Conservation (phyloP, 352 stramenopile genomes). For the Thraustotheca clavata region DNA sequence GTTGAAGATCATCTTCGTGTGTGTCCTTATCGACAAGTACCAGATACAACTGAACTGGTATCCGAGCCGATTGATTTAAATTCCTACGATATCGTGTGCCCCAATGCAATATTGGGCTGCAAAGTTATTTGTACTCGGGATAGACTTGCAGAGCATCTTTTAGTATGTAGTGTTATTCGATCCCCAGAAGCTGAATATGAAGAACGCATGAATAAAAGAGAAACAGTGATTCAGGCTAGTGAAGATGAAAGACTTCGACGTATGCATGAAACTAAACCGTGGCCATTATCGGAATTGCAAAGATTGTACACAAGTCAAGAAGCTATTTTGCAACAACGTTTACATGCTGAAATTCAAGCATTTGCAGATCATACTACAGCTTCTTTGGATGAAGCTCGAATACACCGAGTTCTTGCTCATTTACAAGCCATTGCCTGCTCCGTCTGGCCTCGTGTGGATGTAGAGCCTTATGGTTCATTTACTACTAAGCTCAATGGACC, state of each 20-base stretch:
- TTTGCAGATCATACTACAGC: constrained; percentile 45
- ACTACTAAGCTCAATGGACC: constrained; percentile 51
- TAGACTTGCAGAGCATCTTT: constrained; percentile 53
- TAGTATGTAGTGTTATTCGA: constrained; percentile 54
- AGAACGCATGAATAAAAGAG: constrained; percentile 53
- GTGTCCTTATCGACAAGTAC: constrained; percentile 68
- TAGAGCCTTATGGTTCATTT: constrained; percentile 72
- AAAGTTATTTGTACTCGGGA: constrained; percentile 70
- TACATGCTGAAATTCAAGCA: constrained; percentile 68
- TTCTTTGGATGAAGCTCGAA: constrained; percentile 21
- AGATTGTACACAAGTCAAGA: constrained; percentile 76
- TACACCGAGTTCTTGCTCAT: constrained; percentile 36
- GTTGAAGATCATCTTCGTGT: constrained; percentile 54
- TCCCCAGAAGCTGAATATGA: constrained; percentile 71
- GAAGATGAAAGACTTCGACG: constrained; percentile 60
- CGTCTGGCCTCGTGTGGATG: constrained; percentile 38
- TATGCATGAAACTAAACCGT: constrained; percentile 40
- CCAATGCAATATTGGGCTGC: constrained; percentile 71
- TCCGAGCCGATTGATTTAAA: constrained; percentile 62
- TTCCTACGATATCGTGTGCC: constrained; percentile 78
- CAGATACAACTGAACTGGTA: constrained; percentile 58
- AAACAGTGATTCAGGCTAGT: constrained; percentile 59
- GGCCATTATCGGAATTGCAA: constrained; percentile 31
- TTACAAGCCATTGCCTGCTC: constrained; percentile 41
- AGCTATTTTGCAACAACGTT: constrained; percentile 57